Evolutionary conservation across 352 stramenopile genomes (phyloP).

Genomic region (Phytophthora megakarya): DNA sequence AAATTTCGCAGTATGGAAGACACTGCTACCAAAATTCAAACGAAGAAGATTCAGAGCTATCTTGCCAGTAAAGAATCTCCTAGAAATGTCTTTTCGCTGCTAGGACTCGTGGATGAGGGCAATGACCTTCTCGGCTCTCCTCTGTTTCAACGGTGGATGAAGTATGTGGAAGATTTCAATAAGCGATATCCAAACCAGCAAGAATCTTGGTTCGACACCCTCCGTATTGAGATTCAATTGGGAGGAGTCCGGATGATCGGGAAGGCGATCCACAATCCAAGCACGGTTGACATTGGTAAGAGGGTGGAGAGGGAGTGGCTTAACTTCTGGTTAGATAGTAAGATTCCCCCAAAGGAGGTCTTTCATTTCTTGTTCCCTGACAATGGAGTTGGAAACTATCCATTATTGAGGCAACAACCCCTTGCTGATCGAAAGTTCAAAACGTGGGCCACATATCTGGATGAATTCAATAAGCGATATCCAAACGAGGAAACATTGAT

Average conservation of each 20-base stretch:
- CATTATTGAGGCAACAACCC: neutral
- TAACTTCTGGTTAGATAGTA: neutral
- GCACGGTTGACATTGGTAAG: neutral
- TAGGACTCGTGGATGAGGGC: too few species aligned
- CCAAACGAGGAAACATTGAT: neutral
- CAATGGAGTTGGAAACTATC: too few species aligned
- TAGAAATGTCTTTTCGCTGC: too few species aligned
- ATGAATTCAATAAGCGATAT: neutral
- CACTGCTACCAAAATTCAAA: too few species aligned
- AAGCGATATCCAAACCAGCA: neutral
- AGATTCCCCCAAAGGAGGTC: neutral
- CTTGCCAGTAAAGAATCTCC: too few species aligned
- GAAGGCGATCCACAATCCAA: neutral
- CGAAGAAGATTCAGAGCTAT: too few species aligned
- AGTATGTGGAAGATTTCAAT: constrained; percentile 1
- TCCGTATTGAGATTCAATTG: neutral
- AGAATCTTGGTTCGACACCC: neutral
- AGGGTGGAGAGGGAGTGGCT: neutral
- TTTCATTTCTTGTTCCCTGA: neutral
- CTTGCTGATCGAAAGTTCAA: neutral
- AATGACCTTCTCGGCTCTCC: neutral
- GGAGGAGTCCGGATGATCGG: neutral
- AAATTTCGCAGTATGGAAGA: neutral
- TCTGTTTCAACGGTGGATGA: neutral
- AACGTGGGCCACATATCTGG: neutral